Percentiles rank a stretch among this genome's conserved stretches.
phyloP scores from a whole-genome alignment of 352 stramenopile species.

The Ochromonadaceae sp. region DNA sequence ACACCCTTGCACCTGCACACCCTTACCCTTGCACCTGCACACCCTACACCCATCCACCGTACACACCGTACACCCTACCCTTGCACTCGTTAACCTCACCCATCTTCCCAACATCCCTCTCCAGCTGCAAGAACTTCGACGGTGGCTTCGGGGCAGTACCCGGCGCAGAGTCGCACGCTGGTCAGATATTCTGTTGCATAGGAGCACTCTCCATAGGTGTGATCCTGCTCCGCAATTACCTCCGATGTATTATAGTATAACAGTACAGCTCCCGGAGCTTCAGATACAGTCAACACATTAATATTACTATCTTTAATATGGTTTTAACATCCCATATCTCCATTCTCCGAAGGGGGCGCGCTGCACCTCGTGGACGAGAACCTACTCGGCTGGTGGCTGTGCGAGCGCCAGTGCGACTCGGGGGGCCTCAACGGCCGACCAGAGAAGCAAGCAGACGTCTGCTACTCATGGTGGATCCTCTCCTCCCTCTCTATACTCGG shows the following conservation, averaged over 20 bases:
- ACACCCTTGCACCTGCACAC: no score
- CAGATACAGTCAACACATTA: no score
- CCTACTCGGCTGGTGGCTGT: slow-evolving; percentile 87
- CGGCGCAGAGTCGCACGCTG: slow-evolving; percentile 90
- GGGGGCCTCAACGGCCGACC: slow-evolving; percentile 85
- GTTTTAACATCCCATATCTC: slow-evolving; percentile 50
- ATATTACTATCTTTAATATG: not conserved
- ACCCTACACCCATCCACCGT: no score
- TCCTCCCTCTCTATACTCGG: slow-evolving; percentile 82
- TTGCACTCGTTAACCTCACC: not conserved
- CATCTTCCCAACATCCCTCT: slow-evolving; percentile 54
- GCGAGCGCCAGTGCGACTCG: slow-evolving; percentile 89
- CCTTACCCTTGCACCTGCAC: no score
- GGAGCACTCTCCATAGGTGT: slow-evolving; percentile 75
- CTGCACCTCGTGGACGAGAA: slow-evolving; percentile 51
- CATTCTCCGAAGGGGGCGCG: slow-evolving; percentile 60
- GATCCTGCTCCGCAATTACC: no score
- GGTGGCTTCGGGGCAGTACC: slow-evolving; percentile 62
- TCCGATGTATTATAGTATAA: no score
- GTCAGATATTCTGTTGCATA: slow-evolving; percentile 87
- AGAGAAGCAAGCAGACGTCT: slow-evolving; percentile 98
- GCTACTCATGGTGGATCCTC: slow-evolving; percentile 99
- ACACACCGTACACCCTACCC: no score
- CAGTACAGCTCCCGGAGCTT: no score
- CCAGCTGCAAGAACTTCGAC: slow-evolving; percentile 91